These are phyloP conservation scores for Hemisphaericaspora xylanilytica DNA, from an alignment of 1,139 yeast genomes.

Conservation along the genomic window DNA sequence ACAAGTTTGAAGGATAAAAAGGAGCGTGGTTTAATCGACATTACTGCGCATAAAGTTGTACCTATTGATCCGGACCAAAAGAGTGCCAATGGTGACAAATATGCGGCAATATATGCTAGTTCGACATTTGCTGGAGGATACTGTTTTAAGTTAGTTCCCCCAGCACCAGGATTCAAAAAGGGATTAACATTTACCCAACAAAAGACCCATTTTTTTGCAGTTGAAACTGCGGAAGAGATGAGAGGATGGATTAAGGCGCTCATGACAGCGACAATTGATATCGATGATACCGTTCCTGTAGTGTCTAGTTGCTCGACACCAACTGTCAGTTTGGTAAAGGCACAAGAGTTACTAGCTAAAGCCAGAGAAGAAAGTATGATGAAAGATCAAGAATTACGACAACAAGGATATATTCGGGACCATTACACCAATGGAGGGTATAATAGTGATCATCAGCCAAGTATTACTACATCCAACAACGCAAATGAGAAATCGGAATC, in stretches of 20 bases:
- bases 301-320: conserved; percentile 95
- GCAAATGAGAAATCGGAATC: too few species aligned
- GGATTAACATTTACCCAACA: conserved; percentile 97
- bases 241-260: conserved; percentile 93
- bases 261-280: conserved; percentile 93
- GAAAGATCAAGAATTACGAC: conserved; percentile 55
- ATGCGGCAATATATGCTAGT: conserved; percentile 85
- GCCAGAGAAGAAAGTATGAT: conserved; percentile 71
- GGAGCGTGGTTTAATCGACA: conserved; percentile 92
- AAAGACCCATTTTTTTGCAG: conserved; percentile 93
- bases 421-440: conserved; percentile 15
- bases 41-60: conserved; percentile 88
- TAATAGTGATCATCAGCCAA: too few species aligned
- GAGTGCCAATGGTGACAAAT: conserved; percentile 66
- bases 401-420: conserved; percentile 35
- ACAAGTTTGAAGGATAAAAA: conserved; percentile 73
- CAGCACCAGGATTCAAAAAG: conserved; percentile 95
- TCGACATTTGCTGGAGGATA: conserved; percentile 90
- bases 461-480: too few species aligned
- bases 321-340: conserved; percentile 80
- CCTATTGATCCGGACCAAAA: conserved; percentile 51
- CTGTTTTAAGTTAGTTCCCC: conserved; percentile 92
- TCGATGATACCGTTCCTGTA: conserved; percentile 90
- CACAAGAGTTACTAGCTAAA: conserved; percentile 80
- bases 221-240: conserved; percentile 88